Evolutionary conservation across 345 rosid genomes (phyloP).

Genomic region (Populus euphratica): DNA sequence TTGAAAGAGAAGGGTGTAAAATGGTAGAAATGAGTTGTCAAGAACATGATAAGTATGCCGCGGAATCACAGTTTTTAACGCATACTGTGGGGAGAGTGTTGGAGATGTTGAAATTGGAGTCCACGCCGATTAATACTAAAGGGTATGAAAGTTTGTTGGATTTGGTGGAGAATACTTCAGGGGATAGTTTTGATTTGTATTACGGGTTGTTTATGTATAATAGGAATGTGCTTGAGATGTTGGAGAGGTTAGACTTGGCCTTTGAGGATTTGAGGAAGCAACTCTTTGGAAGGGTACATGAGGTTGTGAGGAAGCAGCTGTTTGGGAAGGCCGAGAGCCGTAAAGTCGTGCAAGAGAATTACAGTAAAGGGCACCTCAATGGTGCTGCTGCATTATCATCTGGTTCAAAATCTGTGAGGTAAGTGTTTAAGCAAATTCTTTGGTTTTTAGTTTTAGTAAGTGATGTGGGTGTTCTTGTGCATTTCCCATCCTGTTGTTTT

Average conservation of each 20-base stretch:
- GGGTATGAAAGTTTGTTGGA: constrained; percentile 50
- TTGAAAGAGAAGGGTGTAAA: constrained; percentile 40
- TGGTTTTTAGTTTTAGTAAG: neutral
- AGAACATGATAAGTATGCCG: constrained; percentile 52
- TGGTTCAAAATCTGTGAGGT: constrained; percentile 6
- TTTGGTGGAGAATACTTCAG: constrained; percentile 46
- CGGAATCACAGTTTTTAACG: constrained; percentile 50
- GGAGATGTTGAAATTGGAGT: constrained; percentile 44
- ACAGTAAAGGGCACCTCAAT: neutral
- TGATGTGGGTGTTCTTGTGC: neutral
- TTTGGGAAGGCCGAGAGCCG: constrained; percentile 12
- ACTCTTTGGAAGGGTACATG: constrained; percentile 54
- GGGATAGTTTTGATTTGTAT: constrained; percentile 76
- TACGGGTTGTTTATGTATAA: constrained; percentile 75
- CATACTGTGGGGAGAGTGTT: constrained; percentile 55
- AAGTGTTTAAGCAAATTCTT: neutral
- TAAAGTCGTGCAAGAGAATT: neutral
- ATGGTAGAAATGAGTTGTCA: constrained; percentile 61
- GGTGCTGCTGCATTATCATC: constrained; percentile 1
- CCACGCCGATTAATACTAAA: constrained; percentile 54
- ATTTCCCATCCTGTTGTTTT: neutral
- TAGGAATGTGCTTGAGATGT: constrained; percentile 52
- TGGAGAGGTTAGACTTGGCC: constrained; percentile 66
- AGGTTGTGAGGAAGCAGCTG: constrained; percentile 43
- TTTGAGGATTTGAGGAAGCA: constrained; percentile 52